phyloP scores from a whole-genome alignment of 2,329 filamentous ascomycete species.

The Daldinia sp. region DNA sequence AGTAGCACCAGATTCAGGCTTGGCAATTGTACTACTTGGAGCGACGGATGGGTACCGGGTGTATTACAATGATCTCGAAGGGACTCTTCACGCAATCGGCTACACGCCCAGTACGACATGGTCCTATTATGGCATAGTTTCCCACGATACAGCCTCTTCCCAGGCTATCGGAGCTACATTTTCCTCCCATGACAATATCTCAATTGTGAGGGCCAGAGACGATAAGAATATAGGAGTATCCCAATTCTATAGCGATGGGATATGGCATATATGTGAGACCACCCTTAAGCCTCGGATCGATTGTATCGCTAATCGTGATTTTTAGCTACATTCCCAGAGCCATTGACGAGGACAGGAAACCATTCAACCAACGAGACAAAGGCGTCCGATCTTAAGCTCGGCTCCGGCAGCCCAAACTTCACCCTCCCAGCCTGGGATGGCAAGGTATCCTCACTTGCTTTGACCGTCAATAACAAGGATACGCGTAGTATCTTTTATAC shows the following conservation, averaged over 20 bases:
- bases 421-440: slow-evolving; percentile 47
- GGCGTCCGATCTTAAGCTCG: slow-evolving; percentile 30
- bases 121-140: slow-evolving; percentile 46
- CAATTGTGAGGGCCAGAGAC: slow-evolving; percentile 48
- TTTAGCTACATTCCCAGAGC: slow-evolving; percentile 47
- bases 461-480: slow-evolving; percentile 43
- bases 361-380: slow-evolving; percentile 42
- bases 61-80: slow-evolving; percentile 49
- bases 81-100: slow-evolving; percentile 45
- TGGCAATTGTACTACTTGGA: slow-evolving; percentile 48
- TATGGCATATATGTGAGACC: slow-evolving; percentile 48
- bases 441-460: slow-evolving; percentile 40
- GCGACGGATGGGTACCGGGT: slow-evolving; percentile 48
- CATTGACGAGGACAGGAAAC: slow-evolving; percentile 39
- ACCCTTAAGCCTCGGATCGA: neutral
- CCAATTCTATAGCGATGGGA: slow-evolving; percentile 41
- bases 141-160: slow-evolving; percentile 42
- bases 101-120: slow-evolving; percentile 45
- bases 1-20: slow-evolving; percentile 44
- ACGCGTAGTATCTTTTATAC: slow-evolving; percentile 50
- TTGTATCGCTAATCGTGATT: slow-evolving; percentile 23
- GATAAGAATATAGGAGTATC: slow-evolving; percentile 46
- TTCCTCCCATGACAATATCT: slow-evolving; percentile 46
- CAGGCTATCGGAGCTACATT: slow-evolving; percentile 46
- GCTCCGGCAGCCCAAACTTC: slow-evolving; percentile 39